These are phyloP conservation scores for Kuraishia piskuri DNA, from an alignment of 805 yeast species.

Conservation along the genomic window DNA sequence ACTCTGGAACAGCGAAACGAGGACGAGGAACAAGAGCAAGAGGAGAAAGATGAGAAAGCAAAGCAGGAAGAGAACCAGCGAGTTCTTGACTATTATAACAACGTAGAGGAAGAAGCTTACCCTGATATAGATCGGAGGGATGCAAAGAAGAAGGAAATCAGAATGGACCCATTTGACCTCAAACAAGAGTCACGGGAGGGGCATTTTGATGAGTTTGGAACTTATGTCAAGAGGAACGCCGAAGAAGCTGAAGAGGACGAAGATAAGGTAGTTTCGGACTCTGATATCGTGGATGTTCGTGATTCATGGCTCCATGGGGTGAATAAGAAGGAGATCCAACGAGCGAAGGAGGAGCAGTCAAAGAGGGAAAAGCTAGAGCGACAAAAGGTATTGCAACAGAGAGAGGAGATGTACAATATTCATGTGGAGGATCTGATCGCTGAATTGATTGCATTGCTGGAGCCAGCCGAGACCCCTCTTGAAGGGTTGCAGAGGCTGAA, in stretches of 20 bases:
- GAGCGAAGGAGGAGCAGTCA: slow-evolving; percentile 16
- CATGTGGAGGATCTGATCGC: slow-evolving; percentile 15
- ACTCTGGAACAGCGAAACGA: slow-evolving; percentile 10
- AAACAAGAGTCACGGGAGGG: slow-evolving; percentile 52
- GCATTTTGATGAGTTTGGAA: slow-evolving; percentile 51
- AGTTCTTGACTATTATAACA: not conserved
- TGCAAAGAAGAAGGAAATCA: slow-evolving; percentile 20
- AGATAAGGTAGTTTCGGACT: slow-evolving; percentile 6
- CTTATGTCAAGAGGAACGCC: slow-evolving; percentile 35
- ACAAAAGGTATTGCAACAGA: slow-evolving; percentile 14
- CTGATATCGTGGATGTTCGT: not conserved
- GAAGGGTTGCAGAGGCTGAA: slow-evolving; percentile 42
- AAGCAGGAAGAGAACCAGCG: not conserved
- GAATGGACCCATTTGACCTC: slow-evolving; percentile 57
- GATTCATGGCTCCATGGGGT: slow-evolving; percentile 23
- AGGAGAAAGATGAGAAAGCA: slow-evolving; percentile 9
- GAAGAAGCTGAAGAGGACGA: slow-evolving; percentile 16
- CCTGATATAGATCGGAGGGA: slow-evolving; percentile 5
- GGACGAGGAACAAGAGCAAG: slow-evolving; percentile 15
- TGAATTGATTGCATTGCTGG: slow-evolving; percentile 32
- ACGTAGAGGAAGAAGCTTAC: not conserved
- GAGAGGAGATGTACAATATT: slow-evolving; percentile 8
- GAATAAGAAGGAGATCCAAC: slow-evolving; percentile 14
- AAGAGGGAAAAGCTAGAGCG: slow-evolving; percentile 17
- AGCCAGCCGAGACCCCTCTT: slow-evolving; percentile 52